Evolutionary conservation across 805 yeast species (phyloP).

Genomic region (Ogataea ramenticola): DNA sequence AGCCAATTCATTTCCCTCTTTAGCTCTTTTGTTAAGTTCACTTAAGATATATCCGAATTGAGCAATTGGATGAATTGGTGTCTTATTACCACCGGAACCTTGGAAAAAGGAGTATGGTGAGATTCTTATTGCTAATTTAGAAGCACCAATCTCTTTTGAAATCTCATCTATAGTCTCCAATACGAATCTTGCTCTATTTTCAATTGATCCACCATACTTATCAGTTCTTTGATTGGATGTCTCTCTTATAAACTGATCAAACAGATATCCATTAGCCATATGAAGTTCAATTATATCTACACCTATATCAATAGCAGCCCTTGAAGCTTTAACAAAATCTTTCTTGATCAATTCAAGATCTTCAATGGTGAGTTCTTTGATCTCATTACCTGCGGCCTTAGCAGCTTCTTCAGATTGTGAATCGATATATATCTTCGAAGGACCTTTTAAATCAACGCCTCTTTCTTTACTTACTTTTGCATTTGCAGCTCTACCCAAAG

Average conservation of each 20-base stretch:
- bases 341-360: slow-evolving; percentile 28
- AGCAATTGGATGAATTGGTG: slow-evolving; percentile 24
- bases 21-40: slow-evolving; percentile 27
- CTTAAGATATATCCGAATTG: slow-evolving; percentile 25
- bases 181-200: slow-evolving; percentile 27
- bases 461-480: slow-evolving; percentile 6
- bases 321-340: slow-evolving; percentile 15
- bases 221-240: slow-evolving; percentile 20
- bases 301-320: slow-evolving; percentile 19
- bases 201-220: slow-evolving; percentile 24
- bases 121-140: slow-evolving; percentile 36
- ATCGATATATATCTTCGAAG: slow-evolving; percentile 17
- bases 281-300: slow-evolving; percentile 24
- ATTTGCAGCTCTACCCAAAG: slow-evolving; percentile 34
- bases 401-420: slow-evolving; percentile 4
- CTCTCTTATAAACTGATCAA: slow-evolving; percentile 18
- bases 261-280: slow-evolving; percentile 23
- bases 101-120: slow-evolving; percentile 33
- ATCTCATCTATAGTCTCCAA: slow-evolving; percentile 35
- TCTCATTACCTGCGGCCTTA: slow-evolving; percentile 28
- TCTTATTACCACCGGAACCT: slow-evolving; percentile 28
- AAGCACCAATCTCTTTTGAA: slow-evolving; percentile 26
- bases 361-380: slow-evolving; percentile 27
- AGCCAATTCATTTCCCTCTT: slow-evolving; percentile 25
- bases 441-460: slow-evolving; percentile 8